Conservation (phyloP, 2,329 filamentous ascomycete genomes). For the Xylaria sp. region DNA sequence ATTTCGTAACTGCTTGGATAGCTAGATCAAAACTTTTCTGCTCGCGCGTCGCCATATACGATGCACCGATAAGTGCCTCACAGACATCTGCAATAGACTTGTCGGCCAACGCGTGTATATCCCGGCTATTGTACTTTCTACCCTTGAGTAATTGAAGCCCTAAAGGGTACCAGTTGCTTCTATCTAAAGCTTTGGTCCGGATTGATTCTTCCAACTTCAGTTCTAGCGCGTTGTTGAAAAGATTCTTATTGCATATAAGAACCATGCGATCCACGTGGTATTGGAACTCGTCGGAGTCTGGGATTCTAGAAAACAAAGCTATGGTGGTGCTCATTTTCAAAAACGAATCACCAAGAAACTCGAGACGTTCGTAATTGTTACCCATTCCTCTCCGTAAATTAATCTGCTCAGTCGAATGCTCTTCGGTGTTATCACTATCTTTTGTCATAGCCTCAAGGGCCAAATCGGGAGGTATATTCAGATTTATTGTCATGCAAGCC, state of each 20-base stretch:
- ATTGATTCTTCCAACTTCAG: constrained; percentile 77
- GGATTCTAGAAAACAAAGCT: constrained; percentile 79
- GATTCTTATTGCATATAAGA: constrained; percentile 89
- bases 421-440: constrained; percentile 84
- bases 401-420: constrained; percentile 72
- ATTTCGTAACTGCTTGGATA: constrained; percentile 70
- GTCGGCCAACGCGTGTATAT: constrained; percentile 77
- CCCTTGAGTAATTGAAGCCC: constrained; percentile 78
- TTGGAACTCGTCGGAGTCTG: constrained; percentile 82
- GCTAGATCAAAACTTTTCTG: constrained; percentile 64
- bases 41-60: constrained; percentile 64
- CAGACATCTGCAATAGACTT: constrained; percentile 96
- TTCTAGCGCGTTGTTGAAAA: constrained; percentile 79
- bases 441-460: constrained; percentile 94
- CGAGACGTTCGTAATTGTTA: constrained; percentile 91
- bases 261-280: constrained; percentile 93
- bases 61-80: constrained; percentile 91
- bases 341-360: constrained; percentile 93
- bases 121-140: constrained; percentile 65
- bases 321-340: constrained; percentile 97
- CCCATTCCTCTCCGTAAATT: constrained; percentile 89
- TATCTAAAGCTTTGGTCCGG: constrained; percentile 82
- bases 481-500: constrained; percentile 70
- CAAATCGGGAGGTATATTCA: constrained; percentile 72
- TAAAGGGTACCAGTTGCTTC: constrained; percentile 89